These are phyloP conservation scores for Gastroboletus turbinatus DNA, from an alignment of 1,284 basidiomycete genomes.

Conservation along the genomic window DNA sequence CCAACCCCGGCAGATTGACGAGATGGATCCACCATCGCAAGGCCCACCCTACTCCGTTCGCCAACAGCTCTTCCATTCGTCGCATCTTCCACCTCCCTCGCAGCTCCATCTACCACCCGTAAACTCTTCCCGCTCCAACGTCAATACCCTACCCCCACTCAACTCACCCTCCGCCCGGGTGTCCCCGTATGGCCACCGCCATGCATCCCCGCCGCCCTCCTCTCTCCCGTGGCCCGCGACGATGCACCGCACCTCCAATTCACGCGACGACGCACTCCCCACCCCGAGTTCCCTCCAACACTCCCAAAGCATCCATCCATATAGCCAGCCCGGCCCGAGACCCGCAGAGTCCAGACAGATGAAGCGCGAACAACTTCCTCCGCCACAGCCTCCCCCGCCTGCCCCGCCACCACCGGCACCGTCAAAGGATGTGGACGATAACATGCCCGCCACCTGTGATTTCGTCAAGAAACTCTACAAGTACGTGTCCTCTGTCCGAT, in stretches of 20 bases:
- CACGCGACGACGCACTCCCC: slow-evolving; percentile 38
- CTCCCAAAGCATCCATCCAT: slow-evolving; percentile 17
- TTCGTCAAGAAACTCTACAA: slow-evolving; percentile 96
- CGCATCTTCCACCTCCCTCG: slow-evolving; percentile 47
- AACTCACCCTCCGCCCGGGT: slow-evolving; percentile 29
- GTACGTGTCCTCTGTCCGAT: slow-evolving; percentile 41
- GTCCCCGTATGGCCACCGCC: slow-evolving; percentile 28
- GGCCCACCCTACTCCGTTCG: slow-evolving; percentile 29
- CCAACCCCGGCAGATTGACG: neutral
- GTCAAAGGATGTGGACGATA: slow-evolving; percentile 45
- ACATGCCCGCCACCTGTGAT: slow-evolving; percentile 78
- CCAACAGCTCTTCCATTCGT: slow-evolving; percentile 36
- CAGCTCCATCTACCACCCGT: slow-evolving; percentile 43
- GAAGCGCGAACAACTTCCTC: slow-evolving; percentile 32
- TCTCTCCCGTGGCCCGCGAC: slow-evolving; percentile 23
- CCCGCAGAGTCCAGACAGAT: slow-evolving; percentile 25
- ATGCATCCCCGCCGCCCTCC: slow-evolving; percentile 27
- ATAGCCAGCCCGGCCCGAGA: slow-evolving; percentile 19
- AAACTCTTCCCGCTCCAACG: slow-evolving; percentile 34
- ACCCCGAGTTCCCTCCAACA: slow-evolving; percentile 16
- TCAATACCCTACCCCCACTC: slow-evolving; percentile 39
- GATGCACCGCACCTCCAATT: slow-evolving; percentile 38
- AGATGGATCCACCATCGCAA: slow-evolving; percentile 14
- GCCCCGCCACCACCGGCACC: slow-evolving; percentile 13
- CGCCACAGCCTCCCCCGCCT: slow-evolving; percentile 22